A percentile compares a stretch with the other conserved stretches of the same genome.
These are phyloP conservation scores for Catharanthus roseus DNA, from an alignment of 257 asterid genomes.

Conservation along the genomic window DNA sequence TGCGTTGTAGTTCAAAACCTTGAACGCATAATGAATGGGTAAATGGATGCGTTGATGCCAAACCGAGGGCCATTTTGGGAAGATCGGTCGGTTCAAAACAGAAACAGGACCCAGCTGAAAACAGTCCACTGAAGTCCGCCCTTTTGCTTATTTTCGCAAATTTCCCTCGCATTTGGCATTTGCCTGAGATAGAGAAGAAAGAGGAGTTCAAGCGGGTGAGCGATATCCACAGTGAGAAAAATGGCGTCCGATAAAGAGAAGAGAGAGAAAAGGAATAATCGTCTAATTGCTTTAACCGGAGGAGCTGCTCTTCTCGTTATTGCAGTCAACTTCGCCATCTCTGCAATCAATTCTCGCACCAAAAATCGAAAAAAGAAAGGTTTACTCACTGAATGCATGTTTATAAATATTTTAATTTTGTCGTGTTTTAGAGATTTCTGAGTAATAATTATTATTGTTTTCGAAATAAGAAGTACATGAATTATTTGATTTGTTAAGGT, in stretches of 20 bases:
- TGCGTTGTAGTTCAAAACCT: too few relatives aligned
- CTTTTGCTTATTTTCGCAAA: background rate
- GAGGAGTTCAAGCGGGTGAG: background rate
- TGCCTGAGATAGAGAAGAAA: background rate
- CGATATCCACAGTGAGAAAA: background rate
- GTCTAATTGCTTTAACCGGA: constrained; percentile 71
- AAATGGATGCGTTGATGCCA: too few relatives aligned
- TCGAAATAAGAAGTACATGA: too few relatives aligned
- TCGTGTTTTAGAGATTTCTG: too few relatives aligned
- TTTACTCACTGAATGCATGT: constrained; percentile 11
- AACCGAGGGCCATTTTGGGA: too few relatives aligned
- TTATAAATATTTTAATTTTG: too few relatives aligned
- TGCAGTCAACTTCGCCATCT: constrained; percentile 65
- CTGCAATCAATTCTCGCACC: constrained; percentile 44
- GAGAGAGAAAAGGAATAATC: constrained; percentile 33
- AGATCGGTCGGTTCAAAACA: too few relatives aligned
- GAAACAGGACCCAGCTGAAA: too few relatives aligned
- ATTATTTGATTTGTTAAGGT: too few relatives aligned
- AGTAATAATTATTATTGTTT: too few relatives aligned
- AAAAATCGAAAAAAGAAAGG: constrained; percentile 68
- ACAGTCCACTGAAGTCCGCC: constrained; percentile 7
- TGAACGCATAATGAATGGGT: too few relatives aligned
- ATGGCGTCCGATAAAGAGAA: constrained; percentile 24
- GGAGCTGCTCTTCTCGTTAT: constrained; percentile 77
- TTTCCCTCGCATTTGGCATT: constrained; percentile 27